Evolutionary conservation across 257 asterid species (phyloP), one percentile per base, ranked within the genome.

Genomic region (Anisodus tanguticus): DNA sequence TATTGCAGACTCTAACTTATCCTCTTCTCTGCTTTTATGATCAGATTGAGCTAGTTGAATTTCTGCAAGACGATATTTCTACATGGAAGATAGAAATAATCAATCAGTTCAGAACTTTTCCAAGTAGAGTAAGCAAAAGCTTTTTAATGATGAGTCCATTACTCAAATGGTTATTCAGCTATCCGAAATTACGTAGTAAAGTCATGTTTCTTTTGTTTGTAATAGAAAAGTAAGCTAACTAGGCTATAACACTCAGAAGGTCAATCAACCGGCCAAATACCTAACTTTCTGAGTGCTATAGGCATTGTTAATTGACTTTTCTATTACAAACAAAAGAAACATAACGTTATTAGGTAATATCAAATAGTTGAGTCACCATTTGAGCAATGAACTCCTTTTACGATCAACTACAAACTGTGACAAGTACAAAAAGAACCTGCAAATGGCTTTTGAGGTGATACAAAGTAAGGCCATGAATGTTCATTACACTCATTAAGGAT

Each of bases 381-480:
- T 41, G 5, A 41, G 45, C 4, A 41, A 41, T 41, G 45, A 5
- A 41, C 45, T 41, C 45, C 45, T 41, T 41, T 6, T 3, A 11
- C 10, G 59, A 54, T 54, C 59, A 49, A 49, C 55, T 49, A 3
- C 3, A 49, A 49, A 49, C 3, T 8, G 0, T 49, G 55, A 49
- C 13, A 1, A 49, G 12, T 49, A 70, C 15, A 70, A 64, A 69
- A 55, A 19, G 77, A 85, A 43, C 98, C 94, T 95, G 98, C 58
- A 95, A 90, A 88, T 95, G 98, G 88, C 98, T 94, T 91, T 95
- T 95, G 86, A 95, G 97, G 84, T 94, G 98, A 87, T 94, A 93
- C 88, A 95, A 81, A 82, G 98, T 95, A 71, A 95, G 91, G 4
- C 98, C 98, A 39, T 86, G 93, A 85, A 95, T 90, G 74, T 92